Evolutionary conservation across 495 filamentous ascomycete species (phyloP), one percentile per base, ranked within the genome.

Genomic region (Daldinia concentrica): DNA sequence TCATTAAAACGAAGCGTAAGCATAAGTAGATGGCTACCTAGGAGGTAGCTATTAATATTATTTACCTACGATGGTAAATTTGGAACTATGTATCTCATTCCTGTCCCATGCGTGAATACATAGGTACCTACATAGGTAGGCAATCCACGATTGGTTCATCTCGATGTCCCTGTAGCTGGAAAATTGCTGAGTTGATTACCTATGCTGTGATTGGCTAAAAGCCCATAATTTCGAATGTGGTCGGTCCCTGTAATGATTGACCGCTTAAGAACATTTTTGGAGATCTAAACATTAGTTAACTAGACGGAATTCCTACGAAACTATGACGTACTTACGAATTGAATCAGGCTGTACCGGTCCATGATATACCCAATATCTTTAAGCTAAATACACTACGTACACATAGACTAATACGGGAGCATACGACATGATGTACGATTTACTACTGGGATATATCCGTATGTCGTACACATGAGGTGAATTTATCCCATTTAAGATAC

Each of bases 291-390:
- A 26, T 19, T 64, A n/a, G n/a, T n/a, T n/a, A n/a, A n/a, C n/a
- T n/a, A 32, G 36, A 34, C 36, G 51, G 12, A 64, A 34, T 48
- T 50, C 7, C n/a, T 41, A 68, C 43, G 50, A 8, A 55, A 68
- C 30, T 57, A 68, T 68, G 64, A 68, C 64, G 64, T 17, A 56
- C 6, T 37, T 7, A 59, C 59, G 56, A 59, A 45, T 43, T 14
- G 15, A 50, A n/a, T 26, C 29, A 3, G 12, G 12, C 3, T 36
- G 9, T 34, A 3, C 14, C 3, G 12, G 34, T 14, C 3, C 3
- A 36, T 36, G 12, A 36, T 14, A 4, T 12, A 36, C 3, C 14
- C 4, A 4, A 14, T 36, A 14, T 36, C 14, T 36, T 34, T 14
- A 36, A 36, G 34, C 34, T 14, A 4, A 14, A 36, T 36, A 36